Evolutionary conservation across 2,329 filamentous ascomycete genomes (phyloP).

Genomic region (Tolypocladium sp.): DNA sequence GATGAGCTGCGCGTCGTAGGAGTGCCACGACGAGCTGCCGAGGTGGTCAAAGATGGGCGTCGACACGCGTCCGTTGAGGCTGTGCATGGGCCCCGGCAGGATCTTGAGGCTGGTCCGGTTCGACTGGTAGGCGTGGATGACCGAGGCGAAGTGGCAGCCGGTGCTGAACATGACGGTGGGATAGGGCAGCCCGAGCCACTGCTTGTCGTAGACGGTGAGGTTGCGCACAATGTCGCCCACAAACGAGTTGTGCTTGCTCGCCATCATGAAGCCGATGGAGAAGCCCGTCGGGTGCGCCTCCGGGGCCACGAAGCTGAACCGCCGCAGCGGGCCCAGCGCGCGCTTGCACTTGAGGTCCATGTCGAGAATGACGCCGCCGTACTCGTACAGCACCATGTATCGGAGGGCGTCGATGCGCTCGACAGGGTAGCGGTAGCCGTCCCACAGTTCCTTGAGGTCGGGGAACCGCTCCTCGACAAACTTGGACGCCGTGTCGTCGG

Average conservation of each 20-base stretch:
- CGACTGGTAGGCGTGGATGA: constrained; percentile 25
- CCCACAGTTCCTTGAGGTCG: constrained; percentile 24
- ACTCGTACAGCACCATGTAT: constrained; percentile 35
- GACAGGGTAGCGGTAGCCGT: constrained; percentile 56
- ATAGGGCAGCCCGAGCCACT: constrained; percentile 30
- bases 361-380: constrained; percentile 19
- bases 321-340: constrained; percentile 26
- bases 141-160: constrained; percentile 31
- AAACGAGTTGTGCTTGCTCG: constrained; percentile 22
- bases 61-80: constrained; percentile 26
- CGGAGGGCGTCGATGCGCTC: constrained; percentile 62
- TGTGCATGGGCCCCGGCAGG: constrained; percentile 26
- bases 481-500: constrained; percentile 8
- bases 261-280: constrained; percentile 32
- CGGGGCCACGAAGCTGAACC: constrained; percentile 30
- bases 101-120: constrained; percentile 24
- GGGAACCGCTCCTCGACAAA: constrained; percentile 11
- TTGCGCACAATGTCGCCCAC: constrained; percentile 22
- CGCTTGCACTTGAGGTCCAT: constrained; percentile 25
- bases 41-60: constrained; percentile 31
- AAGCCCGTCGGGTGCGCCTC: constrained; percentile 29
- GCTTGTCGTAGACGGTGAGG: constrained; percentile 22
- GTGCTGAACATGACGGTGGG: constrained; percentile 33
- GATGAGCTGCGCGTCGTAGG: constrained; percentile 21
- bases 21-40: constrained; percentile 32